A percentile compares a stretch with the other conserved stretches of the same genome.
phyloP scores from a whole-genome alignment of 2,329 filamentous ascomycete genomes.

The Beauveria brongniartii region DNA sequence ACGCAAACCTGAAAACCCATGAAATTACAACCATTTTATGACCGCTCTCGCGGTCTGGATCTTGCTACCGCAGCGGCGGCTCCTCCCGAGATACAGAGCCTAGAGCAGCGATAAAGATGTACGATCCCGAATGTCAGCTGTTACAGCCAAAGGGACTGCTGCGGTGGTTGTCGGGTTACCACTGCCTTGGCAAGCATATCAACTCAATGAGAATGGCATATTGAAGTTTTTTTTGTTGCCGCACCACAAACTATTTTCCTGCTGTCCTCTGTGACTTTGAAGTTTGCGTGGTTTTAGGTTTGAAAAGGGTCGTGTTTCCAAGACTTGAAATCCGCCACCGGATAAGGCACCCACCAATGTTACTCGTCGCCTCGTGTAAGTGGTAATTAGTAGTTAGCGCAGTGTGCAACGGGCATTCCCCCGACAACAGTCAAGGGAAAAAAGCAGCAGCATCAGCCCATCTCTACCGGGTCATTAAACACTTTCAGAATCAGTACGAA shows the following conservation, averaged over 20 bases:
- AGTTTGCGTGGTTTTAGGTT: not conserved
- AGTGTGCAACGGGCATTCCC: not conserved
- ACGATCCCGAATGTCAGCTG: not conserved
- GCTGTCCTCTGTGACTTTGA: not conserved
- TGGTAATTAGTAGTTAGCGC: not conserved
- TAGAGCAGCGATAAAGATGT: not conserved
- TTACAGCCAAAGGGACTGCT: conserved; percentile 3
- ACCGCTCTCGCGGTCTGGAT: not conserved
- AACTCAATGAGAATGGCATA: not conserved
- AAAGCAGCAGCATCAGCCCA: not conserved
- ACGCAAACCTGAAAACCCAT: not conserved
- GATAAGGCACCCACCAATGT: not conserved
- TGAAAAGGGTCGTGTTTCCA: not conserved
- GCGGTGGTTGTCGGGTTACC: not conserved
- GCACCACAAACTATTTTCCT: too few species aligned
- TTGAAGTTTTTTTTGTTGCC: too few species aligned
- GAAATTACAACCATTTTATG: not conserved
- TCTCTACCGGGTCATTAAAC: too few species aligned
- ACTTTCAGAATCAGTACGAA: too few species aligned
- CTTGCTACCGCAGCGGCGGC: not conserved
- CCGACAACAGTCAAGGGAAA: not conserved
- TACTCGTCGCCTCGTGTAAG: not conserved
- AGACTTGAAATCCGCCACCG: not conserved
- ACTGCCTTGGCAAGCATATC: not conserved
- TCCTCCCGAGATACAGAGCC: not conserved